These are phyloP conservation scores for Hordeum marinum DNA, from an alignment of 176 grass and related monocot species.

Conservation along the genomic window DNA sequence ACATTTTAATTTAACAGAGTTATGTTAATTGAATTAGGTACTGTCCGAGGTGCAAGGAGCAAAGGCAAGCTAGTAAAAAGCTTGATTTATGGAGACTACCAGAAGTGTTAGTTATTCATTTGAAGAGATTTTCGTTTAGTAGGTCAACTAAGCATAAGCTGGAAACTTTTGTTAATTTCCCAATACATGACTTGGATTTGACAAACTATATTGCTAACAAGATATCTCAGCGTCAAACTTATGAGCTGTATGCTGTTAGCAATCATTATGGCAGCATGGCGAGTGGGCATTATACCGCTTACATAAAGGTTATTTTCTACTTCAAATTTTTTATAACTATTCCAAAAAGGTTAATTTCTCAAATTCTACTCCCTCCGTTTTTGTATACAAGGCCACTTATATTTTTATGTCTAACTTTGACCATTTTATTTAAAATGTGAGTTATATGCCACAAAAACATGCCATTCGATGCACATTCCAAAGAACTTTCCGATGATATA, in stretches of 20 bases:
- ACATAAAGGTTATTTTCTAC: conserved; percentile 73
- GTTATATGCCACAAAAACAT: no score
- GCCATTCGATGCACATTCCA: no score
- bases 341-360: conserved; percentile 25
- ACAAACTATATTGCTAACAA: conserved; percentile 94
- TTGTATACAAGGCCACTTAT: no score
- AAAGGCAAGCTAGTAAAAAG: conserved; percentile 99
- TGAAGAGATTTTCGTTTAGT: conserved; percentile 97
- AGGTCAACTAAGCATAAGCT: conserved; percentile 91
- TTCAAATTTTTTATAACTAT: no score
- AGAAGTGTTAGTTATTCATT: conserved; percentile 94
- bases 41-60: conserved; percentile 95
- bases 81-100: conserved; percentile 98
- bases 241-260: conserved; percentile 88
- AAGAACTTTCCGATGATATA: no score
- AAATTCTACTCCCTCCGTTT: background rate
- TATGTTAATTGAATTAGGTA: conserved; percentile 61
- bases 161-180: conserved; percentile 96
- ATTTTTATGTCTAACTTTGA: no score
- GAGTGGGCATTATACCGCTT: conserved; percentile 94
- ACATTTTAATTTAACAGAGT: background rate
- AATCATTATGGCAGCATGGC: conserved; percentile 99
- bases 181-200: conserved; percentile 91
- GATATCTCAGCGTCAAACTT: conserved; percentile 58
- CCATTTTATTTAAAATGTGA: no score